A percentile compares a stretch with the other conserved stretches of the same genome.
These are phyloP conservation scores for Marasmius tenuissimus DNA, from an alignment of 1,284 basidiomycete species.

Conservation along the genomic window DNA sequence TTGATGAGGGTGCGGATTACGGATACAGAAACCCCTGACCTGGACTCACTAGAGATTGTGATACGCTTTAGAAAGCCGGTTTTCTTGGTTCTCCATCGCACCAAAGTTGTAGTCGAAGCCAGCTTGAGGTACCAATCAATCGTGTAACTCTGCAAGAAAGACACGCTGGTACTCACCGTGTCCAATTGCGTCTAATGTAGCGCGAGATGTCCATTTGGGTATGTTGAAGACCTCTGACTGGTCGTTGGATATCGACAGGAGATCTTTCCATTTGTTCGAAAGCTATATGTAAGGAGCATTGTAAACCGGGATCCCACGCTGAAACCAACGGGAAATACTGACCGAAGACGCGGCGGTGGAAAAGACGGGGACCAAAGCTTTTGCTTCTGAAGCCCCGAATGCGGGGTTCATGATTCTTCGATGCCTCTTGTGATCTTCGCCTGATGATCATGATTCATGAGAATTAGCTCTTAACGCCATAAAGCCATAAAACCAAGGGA, in stretches of 20 bases:
- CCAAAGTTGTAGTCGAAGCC: constrained; percentile 44
- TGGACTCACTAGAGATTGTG: constrained; percentile 32
- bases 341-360: not conserved
- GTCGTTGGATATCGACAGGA: constrained; percentile 23
- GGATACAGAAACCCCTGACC: too few species aligned
- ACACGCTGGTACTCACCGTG: constrained; percentile 30
- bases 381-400: constrained; percentile 16
- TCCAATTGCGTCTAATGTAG: constrained; percentile 46
- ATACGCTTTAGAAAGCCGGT: constrained; percentile 33
- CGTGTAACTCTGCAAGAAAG: too few species aligned
- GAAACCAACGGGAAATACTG: not conserved
- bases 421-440: constrained; percentile 17
- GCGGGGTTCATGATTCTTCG: constrained; percentile 19
- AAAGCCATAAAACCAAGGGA: not conserved
- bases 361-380: constrained; percentile 14
- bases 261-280: constrained; percentile 5
- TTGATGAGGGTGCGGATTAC: too few species aligned
- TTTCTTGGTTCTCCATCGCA: constrained; percentile 31
- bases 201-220: constrained; percentile 36
- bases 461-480: not conserved
- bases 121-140: constrained; percentile 28
- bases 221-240: constrained; percentile 39
- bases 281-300: not conserved
- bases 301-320: not conserved
- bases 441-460: not conserved